Percentiles rank a stretch among this genome's conserved stretches.
These are phyloP conservation scores for Naganishia sp. DNA, from an alignment of 1,284 basidiomycete genomes.

Conservation along the genomic window DNA sequence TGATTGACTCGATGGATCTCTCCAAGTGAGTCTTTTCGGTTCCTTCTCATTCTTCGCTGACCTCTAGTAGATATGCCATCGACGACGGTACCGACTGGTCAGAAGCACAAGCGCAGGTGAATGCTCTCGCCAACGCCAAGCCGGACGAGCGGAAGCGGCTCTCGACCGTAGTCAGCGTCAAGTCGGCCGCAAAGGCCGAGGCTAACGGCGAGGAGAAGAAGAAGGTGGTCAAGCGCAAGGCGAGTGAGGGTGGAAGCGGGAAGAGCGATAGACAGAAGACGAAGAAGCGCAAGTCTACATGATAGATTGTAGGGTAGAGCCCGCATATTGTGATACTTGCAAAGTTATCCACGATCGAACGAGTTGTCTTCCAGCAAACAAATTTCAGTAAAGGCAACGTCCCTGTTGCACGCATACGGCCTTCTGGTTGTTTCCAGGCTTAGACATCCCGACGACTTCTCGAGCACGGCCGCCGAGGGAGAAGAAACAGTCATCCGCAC, in stretches of 20 bases:
- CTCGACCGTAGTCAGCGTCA: slow-evolving; percentile 74
- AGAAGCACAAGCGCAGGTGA: slow-evolving; percentile 70
- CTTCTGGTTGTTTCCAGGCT: no score
- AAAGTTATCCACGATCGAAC: no score
- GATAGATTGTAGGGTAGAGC: background rate
- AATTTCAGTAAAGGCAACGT: no score
- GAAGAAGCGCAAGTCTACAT: slow-evolving; percentile 28
- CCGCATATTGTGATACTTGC: no score
- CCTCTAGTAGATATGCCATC: slow-evolving; percentile 69
- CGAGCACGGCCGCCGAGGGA: no score
- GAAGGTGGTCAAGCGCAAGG: slow-evolving; percentile 30
- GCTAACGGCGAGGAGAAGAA: slow-evolving; percentile 5
- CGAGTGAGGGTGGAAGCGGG: slow-evolving; percentile 22
- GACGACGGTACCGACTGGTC: slow-evolving; percentile 72
- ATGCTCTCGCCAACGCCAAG: slow-evolving; percentile 55
- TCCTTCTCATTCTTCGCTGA: background rate
- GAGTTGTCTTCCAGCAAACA: no score
- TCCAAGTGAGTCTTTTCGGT: slow-evolving; percentile 61
- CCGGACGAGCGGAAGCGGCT: slow-evolving; percentile 55
- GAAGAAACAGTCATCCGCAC: no score
- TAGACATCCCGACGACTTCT: no score
- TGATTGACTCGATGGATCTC: slow-evolving; percentile 81
- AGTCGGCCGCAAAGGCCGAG: slow-evolving; percentile 53
- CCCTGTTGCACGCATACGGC: no score
- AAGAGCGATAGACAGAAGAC: slow-evolving; percentile 26